Evolutionary conservation across 148 eudicot genomes (phyloP).

Genomic region (Selenicereus undatus): DNA sequence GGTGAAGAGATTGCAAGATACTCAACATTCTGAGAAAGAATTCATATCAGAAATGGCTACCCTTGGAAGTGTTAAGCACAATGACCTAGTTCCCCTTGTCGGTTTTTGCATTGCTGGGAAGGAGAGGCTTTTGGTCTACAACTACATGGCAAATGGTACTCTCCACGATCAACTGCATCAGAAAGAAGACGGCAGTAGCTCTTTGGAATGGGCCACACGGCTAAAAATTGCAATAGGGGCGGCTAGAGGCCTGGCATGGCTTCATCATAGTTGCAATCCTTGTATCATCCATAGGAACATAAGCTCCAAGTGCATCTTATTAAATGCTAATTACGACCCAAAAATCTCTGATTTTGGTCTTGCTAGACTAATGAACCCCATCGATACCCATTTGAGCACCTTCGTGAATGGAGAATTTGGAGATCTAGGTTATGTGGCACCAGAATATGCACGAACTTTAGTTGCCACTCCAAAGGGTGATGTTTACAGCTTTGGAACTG

Average conservation of each 20-base stretch:
- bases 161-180: conserved; percentile 48
- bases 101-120: conserved; percentile 62
- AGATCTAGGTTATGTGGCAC: conserved; percentile 64
- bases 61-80: conserved; percentile 55
- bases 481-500: conserved; percentile 61
- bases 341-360: conserved; percentile 69
- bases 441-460: conserved; percentile 58
- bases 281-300: conserved; percentile 61
- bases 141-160: conserved; percentile 56
- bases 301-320: conserved; percentile 57
- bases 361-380: conserved; percentile 63
- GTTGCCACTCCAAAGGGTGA: conserved; percentile 65
- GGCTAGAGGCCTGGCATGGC: conserved; percentile 71
- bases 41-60: conserved; percentile 65
- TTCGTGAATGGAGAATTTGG: conserved; percentile 67
- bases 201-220: conserved; percentile 48
- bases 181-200: conserved; percentile 26
- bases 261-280: conserved; percentile 63
- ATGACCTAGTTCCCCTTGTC: conserved; percentile 57
- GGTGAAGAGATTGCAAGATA: conserved; percentile 58
- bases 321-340: conserved; percentile 47
- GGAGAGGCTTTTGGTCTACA: conserved; percentile 62
- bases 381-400: conserved; percentile 67
- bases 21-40: conserved; percentile 58
- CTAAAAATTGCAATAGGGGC: conserved; percentile 54